These are phyloP conservation scores for Fusarium acutatum DNA, from an alignment of 2,329 filamentous ascomycete genomes.

Conservation along the genomic window DNA sequence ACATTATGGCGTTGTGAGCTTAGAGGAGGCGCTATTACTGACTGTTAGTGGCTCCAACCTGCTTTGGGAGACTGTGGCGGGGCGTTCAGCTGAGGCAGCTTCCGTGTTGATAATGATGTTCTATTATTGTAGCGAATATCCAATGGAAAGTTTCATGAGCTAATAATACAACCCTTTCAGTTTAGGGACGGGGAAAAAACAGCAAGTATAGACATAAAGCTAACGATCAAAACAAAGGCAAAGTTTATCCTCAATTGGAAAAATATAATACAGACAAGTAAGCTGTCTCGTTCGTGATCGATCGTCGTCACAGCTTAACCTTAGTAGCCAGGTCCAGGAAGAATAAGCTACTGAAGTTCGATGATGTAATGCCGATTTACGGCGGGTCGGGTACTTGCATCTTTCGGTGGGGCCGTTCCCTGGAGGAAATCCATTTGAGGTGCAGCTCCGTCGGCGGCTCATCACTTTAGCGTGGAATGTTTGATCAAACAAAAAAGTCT, in stretches of 20 bases:
- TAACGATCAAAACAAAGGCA: background rate
- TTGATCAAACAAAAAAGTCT: conserved; percentile 3
- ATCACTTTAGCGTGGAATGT: conserved; percentile 8
- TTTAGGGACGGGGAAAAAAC: too few species aligned
- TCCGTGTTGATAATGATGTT: conserved; percentile 5
- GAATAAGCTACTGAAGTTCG: conserved; percentile 5
- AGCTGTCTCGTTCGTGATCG: conserved; percentile 16
- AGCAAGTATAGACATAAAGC: background rate
- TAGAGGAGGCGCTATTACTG: conserved; percentile 31
- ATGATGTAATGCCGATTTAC: conserved; percentile 41
- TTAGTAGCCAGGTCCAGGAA: background rate
- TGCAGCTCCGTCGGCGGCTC: conserved; percentile 25
- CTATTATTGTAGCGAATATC: background rate
- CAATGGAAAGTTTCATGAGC: background rate
- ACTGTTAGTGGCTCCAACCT: conserved; percentile 30
- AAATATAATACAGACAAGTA: too few species aligned
- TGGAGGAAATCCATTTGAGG: conserved; percentile 9
- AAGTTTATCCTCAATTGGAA: conserved; percentile 1
- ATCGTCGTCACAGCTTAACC: conserved; percentile 11
- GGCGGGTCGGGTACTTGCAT: conserved; percentile 7
- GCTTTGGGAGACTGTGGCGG: conserved; percentile 25
- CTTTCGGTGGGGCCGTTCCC: conserved; percentile 15
- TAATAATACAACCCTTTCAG: background rate
- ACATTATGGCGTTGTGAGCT: conserved; percentile 28
- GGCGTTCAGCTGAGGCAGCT: conserved; percentile 32